A percentile compares a stretch with the other conserved stretches of the same genome.
Conservation (phyloP, 768 basidiomycete species). For the Tylopilus felleus region DNA sequence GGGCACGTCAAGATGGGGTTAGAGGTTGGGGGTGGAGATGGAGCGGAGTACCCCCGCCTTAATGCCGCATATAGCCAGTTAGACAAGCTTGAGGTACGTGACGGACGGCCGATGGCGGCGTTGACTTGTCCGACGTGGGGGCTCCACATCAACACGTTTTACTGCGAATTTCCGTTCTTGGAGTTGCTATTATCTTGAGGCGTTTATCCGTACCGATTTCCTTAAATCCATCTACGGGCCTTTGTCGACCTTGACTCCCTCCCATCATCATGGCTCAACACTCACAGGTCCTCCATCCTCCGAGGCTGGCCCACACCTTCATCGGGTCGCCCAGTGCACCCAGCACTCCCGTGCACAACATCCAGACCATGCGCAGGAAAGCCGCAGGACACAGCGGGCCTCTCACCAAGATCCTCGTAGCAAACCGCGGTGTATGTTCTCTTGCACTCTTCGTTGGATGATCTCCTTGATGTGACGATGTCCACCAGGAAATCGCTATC, state of each 20-base stretch:
- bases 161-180: neutral
- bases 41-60: slow-evolving; percentile 2
- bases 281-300: slow-evolving; percentile 56
- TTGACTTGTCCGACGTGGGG: neutral
- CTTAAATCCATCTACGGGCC: slow-evolving; percentile 6
- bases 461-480: slow-evolving; percentile 3
- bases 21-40: slow-evolving; percentile 4
- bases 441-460: slow-evolving; percentile 4
- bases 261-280: slow-evolving; percentile 27
- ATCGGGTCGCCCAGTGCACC: slow-evolving; percentile 72
- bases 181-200: neutral
- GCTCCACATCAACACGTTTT: neutral
- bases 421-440: slow-evolving; percentile 79
- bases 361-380: slow-evolving; percentile 88
- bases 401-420: slow-evolving; percentile 87
- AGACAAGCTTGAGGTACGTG: slow-evolving; percentile 7
- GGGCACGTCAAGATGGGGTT: neutral
- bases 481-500: slow-evolving; percentile 90
- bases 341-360: slow-evolving; percentile 84
- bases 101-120: neutral
- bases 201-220: neutral
- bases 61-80: slow-evolving; percentile 26
- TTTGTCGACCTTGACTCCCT: slow-evolving; percentile 8
- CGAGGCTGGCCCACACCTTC: slow-evolving; percentile 70
- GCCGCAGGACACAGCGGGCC: slow-evolving; percentile 88